phyloP scores from a whole-genome alignment of 2,329 filamentous ascomycete genomes.

The Acrodontium crateriforme region DNA sequence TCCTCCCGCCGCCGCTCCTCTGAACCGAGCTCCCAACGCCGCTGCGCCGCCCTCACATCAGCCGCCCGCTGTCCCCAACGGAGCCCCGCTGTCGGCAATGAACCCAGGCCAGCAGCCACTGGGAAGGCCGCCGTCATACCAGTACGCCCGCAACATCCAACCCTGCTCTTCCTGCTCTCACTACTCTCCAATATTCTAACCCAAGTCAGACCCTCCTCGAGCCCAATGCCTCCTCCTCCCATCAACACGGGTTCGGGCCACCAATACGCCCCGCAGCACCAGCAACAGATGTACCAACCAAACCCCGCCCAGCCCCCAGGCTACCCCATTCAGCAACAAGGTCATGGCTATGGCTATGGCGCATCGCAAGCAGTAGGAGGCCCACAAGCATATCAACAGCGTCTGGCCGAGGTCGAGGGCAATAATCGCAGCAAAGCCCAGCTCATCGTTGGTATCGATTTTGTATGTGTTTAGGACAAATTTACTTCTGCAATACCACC shows the following conservation, averaged over 20 bases:
- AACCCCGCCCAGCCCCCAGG: slow-evolving; percentile 23
- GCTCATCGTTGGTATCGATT: slow-evolving; percentile 97
- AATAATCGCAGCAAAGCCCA: slow-evolving; percentile 86
- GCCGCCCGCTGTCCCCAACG: slow-evolving; percentile 6
- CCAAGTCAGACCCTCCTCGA: slow-evolving; percentile 32
- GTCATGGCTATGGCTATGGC: slow-evolving; percentile 5
- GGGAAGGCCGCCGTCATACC: slow-evolving; percentile 51
- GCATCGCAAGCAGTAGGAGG: slow-evolving; percentile 1
- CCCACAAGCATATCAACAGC: slow-evolving; percentile 5
- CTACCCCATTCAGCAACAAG: slow-evolving; percentile 22
- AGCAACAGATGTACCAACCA: slow-evolving; percentile 28
- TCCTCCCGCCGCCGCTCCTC: slow-evolving; percentile 5
- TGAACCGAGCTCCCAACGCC: slow-evolving; percentile 19
- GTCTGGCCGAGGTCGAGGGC: slow-evolving; percentile 59
- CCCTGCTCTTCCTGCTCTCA: slow-evolving; percentile 22
- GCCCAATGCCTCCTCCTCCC: slow-evolving; percentile 26
- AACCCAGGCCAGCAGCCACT: slow-evolving; percentile 35
- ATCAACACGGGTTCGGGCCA: slow-evolving; percentile 38
- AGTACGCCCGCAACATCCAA: slow-evolving; percentile 33
- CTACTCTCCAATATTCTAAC: slow-evolving; percentile 26
- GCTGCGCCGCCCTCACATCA: slow-evolving; percentile 6
- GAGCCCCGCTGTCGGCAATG: slow-evolving; percentile 37
- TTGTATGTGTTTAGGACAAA: slow-evolving; percentile 48
- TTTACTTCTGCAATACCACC: too few species aligned
- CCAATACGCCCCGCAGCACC: slow-evolving; percentile 34